These are phyloP conservation scores for Candida smagusa DNA, from an alignment of 1,139 yeast genomes.

Conservation along the genomic window DNA sequence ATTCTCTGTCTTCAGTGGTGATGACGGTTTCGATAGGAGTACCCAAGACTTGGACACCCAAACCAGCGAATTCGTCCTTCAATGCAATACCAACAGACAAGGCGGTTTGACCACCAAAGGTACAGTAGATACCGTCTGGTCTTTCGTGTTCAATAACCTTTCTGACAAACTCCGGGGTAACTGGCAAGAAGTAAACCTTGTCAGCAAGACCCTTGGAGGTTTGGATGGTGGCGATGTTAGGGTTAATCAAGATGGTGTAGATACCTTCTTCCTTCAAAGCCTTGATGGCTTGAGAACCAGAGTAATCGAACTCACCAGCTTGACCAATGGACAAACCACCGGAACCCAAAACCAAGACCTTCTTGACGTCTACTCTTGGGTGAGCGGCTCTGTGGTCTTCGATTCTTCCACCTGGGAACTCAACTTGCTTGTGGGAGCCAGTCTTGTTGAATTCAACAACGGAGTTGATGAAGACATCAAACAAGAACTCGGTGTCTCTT, in stretches of 20 bases:
- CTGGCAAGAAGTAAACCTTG: conserved; percentile 95
- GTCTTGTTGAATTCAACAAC: conserved; percentile 60
- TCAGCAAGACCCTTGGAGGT: conserved; percentile 98
- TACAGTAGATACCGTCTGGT: conserved; percentile 95
- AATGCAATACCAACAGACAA: conserved; percentile 90
- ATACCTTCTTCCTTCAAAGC: conserved; percentile 98
- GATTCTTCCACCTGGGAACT: conserved; percentile 84
- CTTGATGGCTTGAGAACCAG: conserved; percentile 92
- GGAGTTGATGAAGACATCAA: conserved; percentile 86
- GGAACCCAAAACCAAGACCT: conserved; percentile 93
- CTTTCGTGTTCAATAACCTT: conserved; percentile 92
- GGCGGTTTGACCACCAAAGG: conserved; percentile 99
- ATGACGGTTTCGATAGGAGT: conserved; percentile 94
- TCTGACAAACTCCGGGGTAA: conserved; percentile 92
- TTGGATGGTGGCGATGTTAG: conserved; percentile 97
- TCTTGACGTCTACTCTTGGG: conserved; percentile 82
- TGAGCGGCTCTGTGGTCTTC: conserved; percentile 69
- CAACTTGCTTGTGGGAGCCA: conserved; percentile 64
- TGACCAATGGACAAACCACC: conserved; percentile 99
- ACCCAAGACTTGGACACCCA: conserved; percentile 95
- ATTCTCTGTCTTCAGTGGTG: conserved; percentile 96
- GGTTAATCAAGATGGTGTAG: conserved; percentile 91
- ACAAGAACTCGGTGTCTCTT: conserved; percentile 95
- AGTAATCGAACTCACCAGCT: conserved; percentile 99
- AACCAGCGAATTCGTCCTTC: conserved; percentile 88